Conservation (phyloP, 768 basidiomycete species). For the Suillus weaverae region DNA sequence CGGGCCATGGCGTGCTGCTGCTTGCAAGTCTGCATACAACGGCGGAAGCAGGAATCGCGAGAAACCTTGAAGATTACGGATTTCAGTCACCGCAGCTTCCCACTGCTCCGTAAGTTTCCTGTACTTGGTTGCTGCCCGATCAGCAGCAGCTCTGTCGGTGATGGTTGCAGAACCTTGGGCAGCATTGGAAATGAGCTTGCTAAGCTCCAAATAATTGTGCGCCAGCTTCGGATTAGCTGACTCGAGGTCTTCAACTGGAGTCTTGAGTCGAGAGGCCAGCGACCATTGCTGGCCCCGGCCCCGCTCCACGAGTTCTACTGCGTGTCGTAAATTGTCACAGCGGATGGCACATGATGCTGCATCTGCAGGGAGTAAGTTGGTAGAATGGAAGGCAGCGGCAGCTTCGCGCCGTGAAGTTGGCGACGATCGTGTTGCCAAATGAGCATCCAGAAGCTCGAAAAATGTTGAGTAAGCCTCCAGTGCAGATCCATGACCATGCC, state of each 20-base stretch:
- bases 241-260: constrained; percentile 10
- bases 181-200: neutral
- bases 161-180: neutral
- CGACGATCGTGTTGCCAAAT: neutral
- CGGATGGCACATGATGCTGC: constrained; percentile 16
- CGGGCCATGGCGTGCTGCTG: too few relatives aligned
- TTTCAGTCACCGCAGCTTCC: neutral
- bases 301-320: constrained; percentile 28
- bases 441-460: constrained; percentile 3
- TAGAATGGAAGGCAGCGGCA: neutral
- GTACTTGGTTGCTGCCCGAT: neutral
- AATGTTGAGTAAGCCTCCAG: constrained; percentile 2
- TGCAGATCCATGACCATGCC: neutral
- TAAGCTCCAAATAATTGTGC: neutral
- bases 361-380: neutral
- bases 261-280: constrained; percentile 23
- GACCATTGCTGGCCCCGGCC: constrained; percentile 24
- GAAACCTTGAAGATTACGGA: neutral
- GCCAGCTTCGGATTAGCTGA: neutral
- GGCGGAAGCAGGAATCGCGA: too few relatives aligned
- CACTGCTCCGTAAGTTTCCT: neutral
- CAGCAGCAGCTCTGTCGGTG: neutral
- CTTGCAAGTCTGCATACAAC: too few relatives aligned
- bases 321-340: constrained; percentile 3
- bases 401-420: neutral